A percentile compares a stretch with the other conserved stretches of the same genome.
phyloP scores from a whole-genome alignment of 805 yeast genomes.

The Sugiyamaella chiloensis region DNA sequence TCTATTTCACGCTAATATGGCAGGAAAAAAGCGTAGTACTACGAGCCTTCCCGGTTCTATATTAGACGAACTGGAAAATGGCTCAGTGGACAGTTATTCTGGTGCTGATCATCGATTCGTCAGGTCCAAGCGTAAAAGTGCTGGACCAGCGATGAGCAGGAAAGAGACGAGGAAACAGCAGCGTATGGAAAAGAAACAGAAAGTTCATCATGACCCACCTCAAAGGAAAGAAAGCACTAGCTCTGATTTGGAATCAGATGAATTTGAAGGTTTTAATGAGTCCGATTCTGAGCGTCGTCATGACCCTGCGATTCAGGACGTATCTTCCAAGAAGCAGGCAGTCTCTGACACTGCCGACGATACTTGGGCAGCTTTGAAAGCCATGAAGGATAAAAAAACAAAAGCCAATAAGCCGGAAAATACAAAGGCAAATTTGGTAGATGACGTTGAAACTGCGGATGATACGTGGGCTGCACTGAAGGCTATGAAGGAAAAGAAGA shows the following conservation, averaged over 20 bases:
- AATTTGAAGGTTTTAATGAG: conserved; percentile 27
- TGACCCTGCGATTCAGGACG: neutral
- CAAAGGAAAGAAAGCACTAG: neutral
- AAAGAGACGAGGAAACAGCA: neutral
- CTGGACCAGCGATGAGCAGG: conserved; percentile 7
- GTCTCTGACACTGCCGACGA: conserved; percentile 12
- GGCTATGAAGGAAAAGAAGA: conserved; percentile 38
- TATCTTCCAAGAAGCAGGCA: neutral
- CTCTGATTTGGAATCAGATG: conserved; percentile 22
- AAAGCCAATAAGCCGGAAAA: neutral
- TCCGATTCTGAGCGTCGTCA: conserved; percentile 15
- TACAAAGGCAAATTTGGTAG: conserved; percentile 13
- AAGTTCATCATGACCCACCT: neutral
- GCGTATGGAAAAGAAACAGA: conserved; percentile 1
- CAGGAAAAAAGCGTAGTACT: conserved; percentile 10
- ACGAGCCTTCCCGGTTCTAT: conserved; percentile 16
- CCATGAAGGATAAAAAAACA: conserved; percentile 21
- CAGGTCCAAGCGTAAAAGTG: conserved; percentile 21
- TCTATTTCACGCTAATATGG: neutral
- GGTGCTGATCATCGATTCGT: conserved; percentile 5
- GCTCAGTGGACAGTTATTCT: neutral
- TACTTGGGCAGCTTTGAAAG: conserved; percentile 18
- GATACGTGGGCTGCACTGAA: conserved; percentile 46
- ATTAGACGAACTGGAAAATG: conserved; percentile 15
- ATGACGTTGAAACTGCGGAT: conserved; percentile 11